Evolutionary conservation across 352 stramenopile species (phyloP).

Genomic region (Phytophthora sp.): DNA sequence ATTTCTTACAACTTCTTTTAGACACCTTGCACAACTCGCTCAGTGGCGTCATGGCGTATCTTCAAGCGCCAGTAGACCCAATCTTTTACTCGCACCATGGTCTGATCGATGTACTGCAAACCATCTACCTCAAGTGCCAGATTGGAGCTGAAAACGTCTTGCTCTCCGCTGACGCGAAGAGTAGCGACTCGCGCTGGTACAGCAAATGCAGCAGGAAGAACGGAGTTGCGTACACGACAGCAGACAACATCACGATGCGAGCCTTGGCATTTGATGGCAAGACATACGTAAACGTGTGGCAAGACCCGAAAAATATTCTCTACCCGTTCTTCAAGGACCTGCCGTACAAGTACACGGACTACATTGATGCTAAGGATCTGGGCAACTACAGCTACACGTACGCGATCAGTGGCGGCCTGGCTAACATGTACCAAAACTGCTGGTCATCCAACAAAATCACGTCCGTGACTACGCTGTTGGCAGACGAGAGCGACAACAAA

Average conservation of each 20-base stretch:
- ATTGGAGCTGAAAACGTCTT: constrained; percentile 30
- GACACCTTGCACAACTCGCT: constrained; percentile 54
- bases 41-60: constrained; percentile 49
- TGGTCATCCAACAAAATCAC: constrained; percentile 36
- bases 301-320: constrained; percentile 42
- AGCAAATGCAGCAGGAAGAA: constrained; percentile 26
- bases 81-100: constrained; percentile 66
- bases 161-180: constrained; percentile 33
- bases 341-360: constrained; percentile 43
- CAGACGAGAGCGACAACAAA: background rate
- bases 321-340: constrained; percentile 76
- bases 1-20: constrained; percentile 11
- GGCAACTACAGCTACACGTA: constrained; percentile 71
- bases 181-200: constrained; percentile 42
- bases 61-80: constrained; percentile 54
- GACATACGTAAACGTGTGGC: constrained; percentile 44
- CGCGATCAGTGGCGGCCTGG: constrained; percentile 43
- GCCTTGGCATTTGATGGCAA: constrained; percentile 9
- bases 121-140: constrained; percentile 68
- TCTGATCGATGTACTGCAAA: constrained; percentile 48
- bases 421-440: constrained; percentile 63
- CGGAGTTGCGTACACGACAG: constrained; percentile 12
- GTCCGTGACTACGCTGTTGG: constrained; percentile 6
- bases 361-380: constrained; percentile 57
- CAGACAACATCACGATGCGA: constrained; percentile 40